Percentiles rank a stretch among this genome's conserved stretches.
phyloP scores from a whole-genome alignment of 306 rosid genomes.

The Trifolium dubium region DNA sequence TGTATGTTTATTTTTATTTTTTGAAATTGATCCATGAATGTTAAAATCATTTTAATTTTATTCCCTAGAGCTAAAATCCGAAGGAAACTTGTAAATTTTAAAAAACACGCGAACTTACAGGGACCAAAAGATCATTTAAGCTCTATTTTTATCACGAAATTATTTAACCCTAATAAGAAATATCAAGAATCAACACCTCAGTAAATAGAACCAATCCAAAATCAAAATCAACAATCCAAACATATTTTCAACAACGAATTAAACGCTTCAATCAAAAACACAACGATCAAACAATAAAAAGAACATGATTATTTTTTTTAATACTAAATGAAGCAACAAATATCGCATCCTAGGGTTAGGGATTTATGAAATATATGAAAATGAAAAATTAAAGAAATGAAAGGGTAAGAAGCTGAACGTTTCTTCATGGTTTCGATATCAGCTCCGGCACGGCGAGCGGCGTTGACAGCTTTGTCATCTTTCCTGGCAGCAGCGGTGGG shows the following conservation, averaged over 20 bases:
- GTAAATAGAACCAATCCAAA: background rate
- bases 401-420: constrained; percentile 40
- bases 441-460: constrained; percentile 89
- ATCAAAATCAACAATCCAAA: background rate
- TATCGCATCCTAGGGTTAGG: constrained; percentile 13
- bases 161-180: background rate
- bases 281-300: background rate
- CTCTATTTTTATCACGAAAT: too few relatives aligned
- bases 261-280: background rate
- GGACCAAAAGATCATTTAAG: too few relatives aligned
- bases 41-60: too few relatives aligned
- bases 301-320: background rate
- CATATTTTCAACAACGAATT: background rate
- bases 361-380: background rate
- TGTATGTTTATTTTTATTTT: too few relatives aligned
- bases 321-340: too few relatives aligned
- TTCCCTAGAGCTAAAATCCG: too few relatives aligned
- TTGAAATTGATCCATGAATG: too few relatives aligned
- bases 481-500: constrained; percentile 88
- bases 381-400: background rate
- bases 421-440: constrained; percentile 81
- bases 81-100: too few relatives aligned
- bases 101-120: too few relatives aligned
- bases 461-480: constrained; percentile 95
- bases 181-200: background rate